Base-by-base conservation (phyloP, 2,329 filamentous ascomycete species). In the Sphaerulina vaccinii region DNA sequence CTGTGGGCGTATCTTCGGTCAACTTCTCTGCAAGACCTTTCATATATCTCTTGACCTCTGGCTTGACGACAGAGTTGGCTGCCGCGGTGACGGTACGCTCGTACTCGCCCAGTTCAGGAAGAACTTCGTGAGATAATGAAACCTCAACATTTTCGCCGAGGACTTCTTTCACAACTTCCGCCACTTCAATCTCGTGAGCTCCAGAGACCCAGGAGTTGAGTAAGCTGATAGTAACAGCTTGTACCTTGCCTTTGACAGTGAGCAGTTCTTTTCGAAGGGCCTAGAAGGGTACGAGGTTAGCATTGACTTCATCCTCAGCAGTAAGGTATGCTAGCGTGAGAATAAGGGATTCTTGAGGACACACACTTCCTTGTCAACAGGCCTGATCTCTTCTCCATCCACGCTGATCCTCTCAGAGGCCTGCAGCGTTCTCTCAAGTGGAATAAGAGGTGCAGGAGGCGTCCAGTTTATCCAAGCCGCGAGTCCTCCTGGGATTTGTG, bases 91-190 rank as follows among this genome's bases (percentile, higher is more conserved):
- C 58, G 9, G 61, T 62, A 3, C 60, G 52, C 49, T 63, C 61
- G 44, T 63, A 63, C 38, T 63, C 61, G 16, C 61, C 60, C n/a
- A 63, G 58, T 41, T 63, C 61, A 3, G 61, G 61, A 9, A 63
- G 51, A 1, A 63, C 60, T 41, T 61, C 54, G 40, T 61, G 55
- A 2, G 61, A 63, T 3, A 63, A 42, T 4, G 61, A 63, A 2
- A 63, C 54, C 36, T 59, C 61, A 7, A 63, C 60, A 10, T 60
- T 56, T 18, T 59, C 54, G 6, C 59, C 59, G 4, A 63, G 55
- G 15, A 63, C 58, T 37, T 62, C 57, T 33, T 56, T 63, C 8
- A 63, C 54, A 32, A 63, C 47, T 29, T 60, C 55, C 15, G 40
- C 61, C 3, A 63, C 61, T 48, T 60, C 51, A 39, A 42, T 54